These are phyloP conservation scores for Scleromitrula shiraiana DNA, from an alignment of 2,329 filamentous ascomycete species.

Conservation along the genomic window DNA sequence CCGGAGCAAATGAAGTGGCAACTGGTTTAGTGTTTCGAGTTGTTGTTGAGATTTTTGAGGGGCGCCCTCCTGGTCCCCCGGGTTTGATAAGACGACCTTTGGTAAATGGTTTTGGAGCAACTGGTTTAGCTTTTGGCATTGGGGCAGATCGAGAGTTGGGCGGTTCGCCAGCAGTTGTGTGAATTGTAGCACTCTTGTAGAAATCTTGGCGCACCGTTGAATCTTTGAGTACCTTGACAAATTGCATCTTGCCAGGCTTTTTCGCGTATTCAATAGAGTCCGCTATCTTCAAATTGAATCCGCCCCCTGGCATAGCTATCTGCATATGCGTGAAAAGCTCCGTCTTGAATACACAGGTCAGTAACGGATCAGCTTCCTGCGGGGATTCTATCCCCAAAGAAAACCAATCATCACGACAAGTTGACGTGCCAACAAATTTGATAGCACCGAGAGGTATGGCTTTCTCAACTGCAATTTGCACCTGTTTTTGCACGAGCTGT, in stretches of 20 bases:
- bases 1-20: slow-evolving; percentile 15
- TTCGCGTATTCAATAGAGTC: slow-evolving; percentile 91
- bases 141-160: slow-evolving; percentile 74
- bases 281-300: slow-evolving; percentile 74
- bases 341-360: slow-evolving; percentile 93
- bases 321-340: slow-evolving; percentile 93
- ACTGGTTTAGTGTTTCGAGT: slow-evolving; percentile 29
- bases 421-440: slow-evolving; percentile 78
- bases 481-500: slow-evolving; percentile 70
- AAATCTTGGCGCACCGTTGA: slow-evolving; percentile 67
- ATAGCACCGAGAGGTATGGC: slow-evolving; percentile 79
- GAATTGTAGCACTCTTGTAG: slow-evolving; percentile 90
- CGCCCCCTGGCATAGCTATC: slow-evolving; percentile 62
- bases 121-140: slow-evolving; percentile 78
- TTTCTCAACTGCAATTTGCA: slow-evolving; percentile 73
- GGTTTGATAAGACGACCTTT: slow-evolving; percentile 87
- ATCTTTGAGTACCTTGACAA: slow-evolving; percentile 87
- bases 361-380: slow-evolving; percentile 85
- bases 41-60: slow-evolving; percentile 57
- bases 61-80: slow-evolving; percentile 75
- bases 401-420: slow-evolving; percentile 91
- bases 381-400: slow-evolving; percentile 82
- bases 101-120: slow-evolving; percentile 84
- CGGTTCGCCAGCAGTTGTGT: slow-evolving; percentile 77
- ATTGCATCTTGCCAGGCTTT: slow-evolving; percentile 87